phyloP scores from a whole-genome alignment of 2,329 filamentous ascomycete genomes.

The Fusarium torulosum region DNA sequence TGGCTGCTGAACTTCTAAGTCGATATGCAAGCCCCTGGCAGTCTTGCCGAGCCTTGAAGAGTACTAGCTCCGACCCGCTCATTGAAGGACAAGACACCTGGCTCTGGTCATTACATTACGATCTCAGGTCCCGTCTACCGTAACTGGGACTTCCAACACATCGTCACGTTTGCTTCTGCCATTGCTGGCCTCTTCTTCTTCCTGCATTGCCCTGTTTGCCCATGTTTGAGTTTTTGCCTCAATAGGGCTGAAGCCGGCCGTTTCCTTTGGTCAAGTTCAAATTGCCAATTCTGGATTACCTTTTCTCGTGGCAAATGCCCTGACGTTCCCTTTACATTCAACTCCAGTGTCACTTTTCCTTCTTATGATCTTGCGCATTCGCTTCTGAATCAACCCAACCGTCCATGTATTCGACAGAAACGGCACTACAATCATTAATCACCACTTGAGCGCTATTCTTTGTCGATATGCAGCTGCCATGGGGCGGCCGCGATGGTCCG shows the following conservation, averaged over 20 bases:
- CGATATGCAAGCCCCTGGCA: conserved; percentile 48
- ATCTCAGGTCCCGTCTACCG: conserved; percentile 29
- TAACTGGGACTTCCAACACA: conserved; percentile 28
- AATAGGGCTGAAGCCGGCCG: conserved; percentile 27
- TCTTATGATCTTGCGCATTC: conserved; percentile 46
- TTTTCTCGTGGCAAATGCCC: conserved; percentile 33
- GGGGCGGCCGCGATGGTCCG: conserved; percentile 52
- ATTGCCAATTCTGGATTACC: conserved; percentile 16
- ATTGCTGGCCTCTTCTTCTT: conserved; percentile 36
- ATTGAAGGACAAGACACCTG: conserved; percentile 45
- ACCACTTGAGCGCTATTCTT: conserved; percentile 33
- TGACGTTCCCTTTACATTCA: conserved; percentile 30
- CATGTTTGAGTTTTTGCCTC: conserved; percentile 28
- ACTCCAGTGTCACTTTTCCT: conserved; percentile 17
- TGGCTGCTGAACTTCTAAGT: conserved; percentile 32
- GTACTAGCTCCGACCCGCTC: conserved; percentile 46
- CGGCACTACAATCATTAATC: conserved; percentile 35
- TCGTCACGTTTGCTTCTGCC: conserved; percentile 28
- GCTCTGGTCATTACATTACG: conserved; percentile 13
- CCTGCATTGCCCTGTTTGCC: conserved; percentile 17
- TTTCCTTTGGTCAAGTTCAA: conserved; percentile 27
- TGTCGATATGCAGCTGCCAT: conserved; percentile 56
- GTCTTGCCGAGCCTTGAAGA: conserved; percentile 44
- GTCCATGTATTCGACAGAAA: conserved; percentile 42
- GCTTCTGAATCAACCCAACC: conserved; percentile 26